These are phyloP conservation scores for Ananas comosus DNA, from an alignment of 176 grass and related monocot species.

Conservation along the genomic window DNA sequence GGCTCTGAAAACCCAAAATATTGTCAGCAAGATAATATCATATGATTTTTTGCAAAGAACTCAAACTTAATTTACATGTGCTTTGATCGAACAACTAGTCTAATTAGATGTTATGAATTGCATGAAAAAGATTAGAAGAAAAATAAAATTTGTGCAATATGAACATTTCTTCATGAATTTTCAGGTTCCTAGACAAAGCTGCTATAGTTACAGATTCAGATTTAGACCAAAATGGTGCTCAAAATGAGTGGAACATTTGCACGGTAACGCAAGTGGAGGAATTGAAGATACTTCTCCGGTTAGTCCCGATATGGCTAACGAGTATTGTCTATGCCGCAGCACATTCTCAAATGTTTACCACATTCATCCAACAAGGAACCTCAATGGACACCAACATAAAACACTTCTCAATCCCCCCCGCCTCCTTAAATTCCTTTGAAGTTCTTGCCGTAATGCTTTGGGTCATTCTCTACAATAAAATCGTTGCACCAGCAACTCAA, in stretches of 20 bases:
- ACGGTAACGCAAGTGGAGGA: slow-evolving; percentile 71
- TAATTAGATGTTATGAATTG: slow-evolving; percentile 9
- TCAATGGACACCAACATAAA: slow-evolving; percentile 58
- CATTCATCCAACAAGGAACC: slow-evolving; percentile 82
- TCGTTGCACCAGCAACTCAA: slow-evolving; percentile 11
- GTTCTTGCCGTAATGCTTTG: slow-evolving; percentile 33
- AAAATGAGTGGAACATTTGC: slow-evolving; percentile 40
- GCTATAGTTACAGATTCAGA: slow-evolving; percentile 45
- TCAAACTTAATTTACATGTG: no score
- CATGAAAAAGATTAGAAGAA: neutral
- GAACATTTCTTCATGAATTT: neutral
- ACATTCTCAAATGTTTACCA: slow-evolving; percentile 68
- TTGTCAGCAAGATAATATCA: no score
- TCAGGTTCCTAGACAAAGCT: slow-evolving; percentile 76
- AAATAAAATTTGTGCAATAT: no score
- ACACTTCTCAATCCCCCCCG: slow-evolving; percentile 48
- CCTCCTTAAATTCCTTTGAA: slow-evolving; percentile 62
- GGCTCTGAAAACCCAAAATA: no score
- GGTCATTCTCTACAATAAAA: slow-evolving; percentile 26
- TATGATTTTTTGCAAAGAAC: no score
- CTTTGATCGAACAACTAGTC: neutral
- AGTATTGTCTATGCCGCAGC: slow-evolving; percentile 43
- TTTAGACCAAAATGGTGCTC: slow-evolving; percentile 16
- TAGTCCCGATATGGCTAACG: slow-evolving; percentile 74
- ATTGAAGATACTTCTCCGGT: slow-evolving; percentile 66